Evolutionary conservation across 176 grass and related monocot genomes (phyloP), one percentile per base, ranked within the genome.

Genomic region (Olyra latifolia): DNA sequence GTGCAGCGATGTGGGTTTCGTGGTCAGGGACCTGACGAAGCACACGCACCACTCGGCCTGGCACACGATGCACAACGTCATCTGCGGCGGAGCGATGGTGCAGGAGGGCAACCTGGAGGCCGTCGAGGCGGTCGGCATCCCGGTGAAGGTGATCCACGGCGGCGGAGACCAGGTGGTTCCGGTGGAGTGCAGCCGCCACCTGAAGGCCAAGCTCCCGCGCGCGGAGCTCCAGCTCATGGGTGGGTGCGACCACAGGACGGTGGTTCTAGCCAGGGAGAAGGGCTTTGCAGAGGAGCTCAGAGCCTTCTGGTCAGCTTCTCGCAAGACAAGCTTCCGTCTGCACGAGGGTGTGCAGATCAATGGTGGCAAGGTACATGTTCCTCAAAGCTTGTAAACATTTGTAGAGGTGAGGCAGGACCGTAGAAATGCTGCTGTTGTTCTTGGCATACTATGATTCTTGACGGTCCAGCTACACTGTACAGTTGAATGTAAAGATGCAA

Each of bases 21-120:
- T 87, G 38, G 8, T 91, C 23, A 77, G 50, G 20, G 90, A 98
- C 25, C 77, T 93, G 32, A 94, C 92, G 11, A 84, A 35, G 85
- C 95, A 98, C 79, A 98, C 90, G 4, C 95, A 98, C 78, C 92
- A 91, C 73, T 94, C 95, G n/a, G 95, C 90, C 49, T 98, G 92
- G 92, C 88, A 94, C 72, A 98, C 92, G 5, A 98, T 98, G 95
- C 95, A 98, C 83, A 98, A 98, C 81, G 95, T 94, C 49, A 82
- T 98, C 57, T 98, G 92, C 62, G 92, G 88, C 7, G 92, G 90
- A 4, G 88, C 88, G 0, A 68, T 22, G 45, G 40, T 59, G 43
- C 86, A 94, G 87, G 90, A 91, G 74, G 7, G 38, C 29, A 76
- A 89, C 70, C 89, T 94, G 77, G 83, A 91, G 28, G 84, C 70